Evolutionary conservation across 2,329 filamentous ascomycete genomes (phyloP).

Genomic region (Claviceps monticola): DNA sequence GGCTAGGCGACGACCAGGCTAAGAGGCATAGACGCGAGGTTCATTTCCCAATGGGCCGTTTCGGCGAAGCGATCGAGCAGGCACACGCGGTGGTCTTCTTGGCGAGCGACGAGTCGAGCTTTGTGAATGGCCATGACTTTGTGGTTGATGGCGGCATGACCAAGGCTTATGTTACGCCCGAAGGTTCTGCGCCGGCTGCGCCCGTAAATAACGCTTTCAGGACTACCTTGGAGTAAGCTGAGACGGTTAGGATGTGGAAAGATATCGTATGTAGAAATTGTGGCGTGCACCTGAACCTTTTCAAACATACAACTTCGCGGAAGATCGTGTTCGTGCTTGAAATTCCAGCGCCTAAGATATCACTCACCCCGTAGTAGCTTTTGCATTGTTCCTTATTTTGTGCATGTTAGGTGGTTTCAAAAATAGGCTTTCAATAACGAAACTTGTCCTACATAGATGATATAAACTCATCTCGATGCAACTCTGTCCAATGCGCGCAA

Average conservation of each 20-base stretch:
- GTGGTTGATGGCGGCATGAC: constrained; percentile 93
- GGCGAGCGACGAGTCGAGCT: constrained; percentile 77
- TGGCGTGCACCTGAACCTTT: not conserved
- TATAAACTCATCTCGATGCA: not conserved
- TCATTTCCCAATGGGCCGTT: constrained; percentile 78
- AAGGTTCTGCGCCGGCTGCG: constrained; percentile 39
- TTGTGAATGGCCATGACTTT: constrained; percentile 84
- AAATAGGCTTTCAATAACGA: not conserved
- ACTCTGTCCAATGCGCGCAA: constrained; percentile 3
- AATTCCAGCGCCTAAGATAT: not conserved
- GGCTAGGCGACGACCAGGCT: constrained; percentile 72
- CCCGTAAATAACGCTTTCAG: constrained; percentile 48
- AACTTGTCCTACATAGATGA: not conserved
- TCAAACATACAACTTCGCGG: not conserved
- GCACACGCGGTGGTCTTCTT: constrained; percentile 80
- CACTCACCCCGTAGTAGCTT: not conserved
- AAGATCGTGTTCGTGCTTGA: not conserved
- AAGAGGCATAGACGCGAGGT: constrained; percentile 76
- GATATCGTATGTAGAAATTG: not conserved
- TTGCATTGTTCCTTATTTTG: not conserved
- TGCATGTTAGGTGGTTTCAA: not conserved
- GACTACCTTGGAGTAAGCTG: constrained; percentile 25
- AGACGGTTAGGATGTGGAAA: not conserved
- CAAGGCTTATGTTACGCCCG: constrained; percentile 69
- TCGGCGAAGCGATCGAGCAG: constrained; percentile 89